These are phyloP conservation scores for Erythrobasidium hasegawianum DNA, from an alignment of 1,284 basidiomycete species.

Conservation along the genomic window DNA sequence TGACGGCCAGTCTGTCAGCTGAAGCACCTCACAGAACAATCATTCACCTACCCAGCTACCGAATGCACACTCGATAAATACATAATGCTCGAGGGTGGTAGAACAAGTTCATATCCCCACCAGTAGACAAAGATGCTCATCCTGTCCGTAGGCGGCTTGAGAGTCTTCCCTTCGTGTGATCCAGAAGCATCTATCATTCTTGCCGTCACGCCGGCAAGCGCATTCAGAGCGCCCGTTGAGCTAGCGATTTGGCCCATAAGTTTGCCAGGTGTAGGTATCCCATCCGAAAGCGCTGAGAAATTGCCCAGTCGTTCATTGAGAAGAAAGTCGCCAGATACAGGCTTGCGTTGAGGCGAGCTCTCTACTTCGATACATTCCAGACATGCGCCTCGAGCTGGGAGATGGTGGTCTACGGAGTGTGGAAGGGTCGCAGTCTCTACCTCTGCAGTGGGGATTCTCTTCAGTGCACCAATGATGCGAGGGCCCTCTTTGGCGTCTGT, in stretches of 20 bases:
- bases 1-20: no score
- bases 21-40: no score
- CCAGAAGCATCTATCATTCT: slow-evolving; percentile 29
- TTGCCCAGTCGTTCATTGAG: slow-evolving; percentile 10
- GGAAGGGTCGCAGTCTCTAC: not conserved
- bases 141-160: slow-evolving; percentile 33
- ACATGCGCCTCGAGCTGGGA: slow-evolving; percentile 5
- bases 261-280: slow-evolving; percentile 24
- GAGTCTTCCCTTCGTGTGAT: slow-evolving; percentile 10
- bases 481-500: slow-evolving; percentile 26
- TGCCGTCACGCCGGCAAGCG: slow-evolving; percentile 37
- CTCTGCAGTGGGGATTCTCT: slow-evolving; percentile 31
- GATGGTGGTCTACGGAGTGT: not conserved
- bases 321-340: not conserved
- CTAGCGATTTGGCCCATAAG: slow-evolving; percentile 19
- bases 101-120: slow-evolving; percentile 44
- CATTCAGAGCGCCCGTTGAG: slow-evolving; percentile 35
- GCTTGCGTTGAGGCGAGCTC: not conserved
- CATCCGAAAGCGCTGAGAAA: slow-evolving; percentile 1
- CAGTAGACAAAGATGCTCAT: slow-evolving; percentile 37
- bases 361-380: slow-evolving; percentile 7
- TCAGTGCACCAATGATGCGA: slow-evolving; percentile 36
- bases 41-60: slow-evolving; percentile 26
- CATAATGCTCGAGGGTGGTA: slow-evolving; percentile 38
- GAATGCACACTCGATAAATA: slow-evolving; percentile 34